Evolutionary conservation across 495 filamentous ascomycete species (phyloP).

Genomic region (Bacidia gigantensis): DNA sequence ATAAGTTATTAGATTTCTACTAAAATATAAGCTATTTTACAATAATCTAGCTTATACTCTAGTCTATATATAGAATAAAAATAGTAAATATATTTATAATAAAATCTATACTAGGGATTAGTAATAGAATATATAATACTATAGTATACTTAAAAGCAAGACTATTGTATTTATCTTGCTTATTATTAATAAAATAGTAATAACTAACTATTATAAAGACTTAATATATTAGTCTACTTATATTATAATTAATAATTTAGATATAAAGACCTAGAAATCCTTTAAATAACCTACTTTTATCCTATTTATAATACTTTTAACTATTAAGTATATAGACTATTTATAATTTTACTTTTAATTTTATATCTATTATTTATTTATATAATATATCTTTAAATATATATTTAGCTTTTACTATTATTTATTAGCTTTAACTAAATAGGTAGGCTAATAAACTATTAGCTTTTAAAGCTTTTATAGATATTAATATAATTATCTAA

Average conservation of each 20-base stretch:
- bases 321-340: neutral
- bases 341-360: neutral
- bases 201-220: neutral
- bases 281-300: constrained; percentile 4
- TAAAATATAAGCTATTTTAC: no score
- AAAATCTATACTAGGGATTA: neutral
- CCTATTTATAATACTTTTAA: no score
- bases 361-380: neutral
- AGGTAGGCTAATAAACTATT: no score
- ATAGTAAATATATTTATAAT: neutral
- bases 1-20: neutral
- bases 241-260: constrained; percentile 4
- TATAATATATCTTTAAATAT: neutral
- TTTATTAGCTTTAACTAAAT: neutral
- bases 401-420: neutral
- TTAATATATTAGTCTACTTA: neutral
- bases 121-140: neutral
- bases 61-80: no score
- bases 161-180: neutral
- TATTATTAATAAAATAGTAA: neutral
- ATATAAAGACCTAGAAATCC: neutral
- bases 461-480: constrained; percentile 10
- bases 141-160: neutral
- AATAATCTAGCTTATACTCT: no score
- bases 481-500: constrained; percentile 6